Evolutionary conservation across 768 basidiomycete species (phyloP), one percentile per base, ranked within the genome.

Genomic region (Leccinum pellstonianum): DNA sequence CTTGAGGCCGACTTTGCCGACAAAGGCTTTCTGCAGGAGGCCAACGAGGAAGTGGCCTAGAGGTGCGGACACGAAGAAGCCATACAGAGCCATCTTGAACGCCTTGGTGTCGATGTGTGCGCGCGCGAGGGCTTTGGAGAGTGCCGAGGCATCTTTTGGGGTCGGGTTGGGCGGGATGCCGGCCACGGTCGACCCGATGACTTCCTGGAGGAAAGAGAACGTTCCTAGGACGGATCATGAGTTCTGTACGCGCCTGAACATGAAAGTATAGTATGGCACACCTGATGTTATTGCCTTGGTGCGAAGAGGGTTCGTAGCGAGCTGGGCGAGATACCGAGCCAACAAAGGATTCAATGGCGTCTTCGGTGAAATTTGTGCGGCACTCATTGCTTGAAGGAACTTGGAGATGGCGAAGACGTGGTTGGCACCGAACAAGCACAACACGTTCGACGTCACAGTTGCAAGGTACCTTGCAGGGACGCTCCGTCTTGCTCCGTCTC

Each of bases 281-380:
- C 89, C 87, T 54, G 87, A 84, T 0, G 93, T 95, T 63, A 87
- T 62, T 8, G 87, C 83, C 77, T 95, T 95, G 48, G 93, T 95
- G 47, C 90, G 81, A 55, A 94, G 77, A 1, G 93, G 93, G 66
- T 89, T 80, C 5, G 77, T 69, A 1, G 84, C 77, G 54, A 95
- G 85, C 67, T 88, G 82, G 17, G 77, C 73, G 5, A 93, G 81
- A 73, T 95, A 95, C 43, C 77, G 83, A n/a, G 81, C 79, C 27
- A 92, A 81, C 50, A 91, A 75, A 12, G 87, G 77, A 61, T 70
- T 75, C 56, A 69, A 41, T 60, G 65, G 70, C 10, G 59, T 55
- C 15, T 66, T 62, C n/a, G 59, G 48, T 19, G 64, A 49, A 52
- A 68, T 38, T 15, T 59, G 56, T 23, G 70, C 38, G 17, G 38